Base-by-base conservation (phyloP, 2,329 filamentous ascomycete genomes). In the Verruconis gallopava region DNA sequence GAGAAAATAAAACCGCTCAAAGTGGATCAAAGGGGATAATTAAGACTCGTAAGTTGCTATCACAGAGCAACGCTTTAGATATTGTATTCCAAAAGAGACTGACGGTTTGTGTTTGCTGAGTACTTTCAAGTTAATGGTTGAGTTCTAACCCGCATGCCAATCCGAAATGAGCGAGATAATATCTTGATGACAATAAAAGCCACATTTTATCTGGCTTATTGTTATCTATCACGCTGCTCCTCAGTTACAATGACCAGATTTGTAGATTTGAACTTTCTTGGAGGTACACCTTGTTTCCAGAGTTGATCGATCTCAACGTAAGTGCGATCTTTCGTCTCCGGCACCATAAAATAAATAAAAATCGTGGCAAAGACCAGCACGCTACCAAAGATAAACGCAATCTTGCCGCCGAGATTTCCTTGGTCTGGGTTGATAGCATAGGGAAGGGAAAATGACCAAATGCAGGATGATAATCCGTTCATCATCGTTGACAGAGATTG, bases 351-450 rank as follows among this genome's bases (percentile, higher is more conserved):
- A 55, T 77, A 89, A 0, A 80, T 81, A 63, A 89, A 93, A 12
- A 91, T 64, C 53, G 88, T 76, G 64, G 82, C 89, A 43, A 77
- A 61, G 63, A 85, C 84, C 61, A 82, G 89, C 44, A 85, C 77
- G 1, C 79, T 82, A 13, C 75, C 79, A 81, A 85, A 85, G 67
- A 93, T 91, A 65, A 93, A 93, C 19, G 85, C 85, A 0, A 85
- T 75, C 52, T 74, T 91, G 62, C 91, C 93, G 46, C 75, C 70
- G 86, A 86, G 93, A 61, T 93, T 68, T 85, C 86, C 94, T 1
- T 77, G 81, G 1, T 68, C 72, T 0, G 86, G 85, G 62, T 94
- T 94, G 33, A 93, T 71, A 85, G 94, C 93, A 63, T 93, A 93
- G 0, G 86, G 88, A 0, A 85, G 91, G 34, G 94, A 62, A 3